These are phyloP conservation scores for Hypoxylon sp. DNA, from an alignment of 2,329 filamentous ascomycete species.

Conservation along the genomic window DNA sequence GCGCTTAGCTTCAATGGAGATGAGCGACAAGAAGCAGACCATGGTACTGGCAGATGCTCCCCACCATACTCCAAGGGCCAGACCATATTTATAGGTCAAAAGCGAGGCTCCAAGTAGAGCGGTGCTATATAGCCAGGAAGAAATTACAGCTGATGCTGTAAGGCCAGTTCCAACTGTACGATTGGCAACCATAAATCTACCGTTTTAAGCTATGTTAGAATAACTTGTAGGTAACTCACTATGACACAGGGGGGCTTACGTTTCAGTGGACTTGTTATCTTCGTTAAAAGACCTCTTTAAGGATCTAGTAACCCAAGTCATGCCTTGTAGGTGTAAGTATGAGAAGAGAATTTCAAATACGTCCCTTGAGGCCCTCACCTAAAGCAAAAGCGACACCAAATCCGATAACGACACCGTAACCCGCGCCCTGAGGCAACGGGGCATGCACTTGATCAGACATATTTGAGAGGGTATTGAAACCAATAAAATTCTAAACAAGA, in stretches of 20 bases:
- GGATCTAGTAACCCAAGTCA: conserved; percentile 63
- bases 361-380: conserved; percentile 22
- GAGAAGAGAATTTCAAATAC: background rate
- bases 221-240: background rate
- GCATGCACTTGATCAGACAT: conserved; percentile 27
- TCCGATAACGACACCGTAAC: conserved; percentile 53
- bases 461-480: background rate
- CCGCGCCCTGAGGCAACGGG: conserved; percentile 36
- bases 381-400: conserved; percentile 56
- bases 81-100: conserved; percentile 68
- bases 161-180: conserved; percentile 65
- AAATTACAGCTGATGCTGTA: conserved; percentile 68
- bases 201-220: background rate
- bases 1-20: conserved; percentile 67
- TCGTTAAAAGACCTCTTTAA: conserved; percentile 66
- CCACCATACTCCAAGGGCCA: conserved; percentile 71
- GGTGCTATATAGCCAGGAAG: conserved; percentile 70
- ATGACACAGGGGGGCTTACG: conserved; percentile 48
- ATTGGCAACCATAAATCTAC: conserved; percentile 67
- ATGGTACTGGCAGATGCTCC: conserved; percentile 66
- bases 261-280: conserved; percentile 68
- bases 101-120: conserved; percentile 66
- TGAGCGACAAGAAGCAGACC: conserved; percentile 69
- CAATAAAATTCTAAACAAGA: background rate
- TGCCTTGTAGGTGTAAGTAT: conserved; percentile 46